These are phyloP conservation scores for Tephrocybe sp. DNA, from an alignment of 768 basidiomycete genomes.

Conservation along the genomic window DNA sequence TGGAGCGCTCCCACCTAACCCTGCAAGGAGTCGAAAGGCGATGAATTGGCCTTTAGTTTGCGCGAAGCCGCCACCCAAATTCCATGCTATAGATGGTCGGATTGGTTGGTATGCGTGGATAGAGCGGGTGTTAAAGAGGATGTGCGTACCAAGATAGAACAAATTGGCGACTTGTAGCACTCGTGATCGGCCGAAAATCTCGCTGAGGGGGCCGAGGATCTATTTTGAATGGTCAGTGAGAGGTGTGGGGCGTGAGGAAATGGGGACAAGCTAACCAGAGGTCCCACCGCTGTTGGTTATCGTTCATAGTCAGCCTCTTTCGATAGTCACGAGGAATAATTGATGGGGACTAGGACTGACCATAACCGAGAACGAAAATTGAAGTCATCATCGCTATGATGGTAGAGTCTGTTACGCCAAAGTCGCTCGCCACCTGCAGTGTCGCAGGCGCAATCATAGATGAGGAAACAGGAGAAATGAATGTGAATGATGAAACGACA, in stretches of 20 bases:
- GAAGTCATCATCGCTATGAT: constrained; percentile 60
- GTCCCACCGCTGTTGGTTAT: constrained; percentile 45
- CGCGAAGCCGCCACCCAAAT: constrained; percentile 64
- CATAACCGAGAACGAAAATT: constrained; percentile 53
- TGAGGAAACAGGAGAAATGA: constrained; percentile 69
- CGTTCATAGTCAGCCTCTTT: too few species aligned
- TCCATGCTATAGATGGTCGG: constrained; percentile 55
- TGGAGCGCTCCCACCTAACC: constrained; percentile 74
- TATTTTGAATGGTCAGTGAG: too few species aligned
- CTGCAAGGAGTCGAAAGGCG: constrained; percentile 67
- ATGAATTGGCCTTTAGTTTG: constrained; percentile 57
- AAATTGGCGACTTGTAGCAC: constrained; percentile 67
- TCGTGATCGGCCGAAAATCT: constrained; percentile 66
- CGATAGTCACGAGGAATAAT: too few species aligned
- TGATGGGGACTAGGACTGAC: too few species aligned
- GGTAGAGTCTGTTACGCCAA: constrained; percentile 51
- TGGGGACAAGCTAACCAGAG: constrained; percentile 32
- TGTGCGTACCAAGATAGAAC: constrained; percentile 56
- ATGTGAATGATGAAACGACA: constrained; percentile 68
- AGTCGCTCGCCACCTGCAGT: constrained; percentile 46
- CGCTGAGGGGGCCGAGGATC: constrained; percentile 63
- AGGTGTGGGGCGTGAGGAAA: background rate
- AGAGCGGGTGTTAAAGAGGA: background rate
- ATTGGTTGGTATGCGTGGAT: background rate
- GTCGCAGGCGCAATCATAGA: constrained; percentile 74